phyloP scores from a whole-genome alignment of 805 yeast species.

The Suhomyces pyralidae region DNA sequence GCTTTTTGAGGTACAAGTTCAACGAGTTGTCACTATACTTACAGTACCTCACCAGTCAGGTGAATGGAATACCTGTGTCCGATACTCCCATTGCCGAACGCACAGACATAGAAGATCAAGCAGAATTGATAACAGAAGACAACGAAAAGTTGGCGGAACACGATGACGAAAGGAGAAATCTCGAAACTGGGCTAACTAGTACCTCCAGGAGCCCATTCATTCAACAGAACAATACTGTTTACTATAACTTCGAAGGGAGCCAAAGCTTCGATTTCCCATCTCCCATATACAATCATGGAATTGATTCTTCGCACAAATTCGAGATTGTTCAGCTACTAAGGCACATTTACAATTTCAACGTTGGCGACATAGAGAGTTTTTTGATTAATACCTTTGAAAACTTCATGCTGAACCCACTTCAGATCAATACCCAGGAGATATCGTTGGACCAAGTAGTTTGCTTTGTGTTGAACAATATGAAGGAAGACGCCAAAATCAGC shows the following conservation, averaged over 20 bases:
- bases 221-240: neutral
- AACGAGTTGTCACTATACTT: conserved; percentile 10
- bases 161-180: conserved; percentile 5
- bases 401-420: conserved; percentile 3
- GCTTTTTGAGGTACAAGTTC: conserved; percentile 11
- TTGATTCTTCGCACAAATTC: conserved; percentile 9
- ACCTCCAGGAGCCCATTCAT: neutral
- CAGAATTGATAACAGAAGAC: conserved; percentile 3
- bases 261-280: conserved; percentile 7
- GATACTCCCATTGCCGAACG: neutral
- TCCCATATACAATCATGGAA: conserved; percentile 11
- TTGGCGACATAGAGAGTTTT: conserved; percentile 11
- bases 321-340: conserved; percentile 6
- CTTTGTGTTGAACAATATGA: conserved; percentile 1
- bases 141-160: conserved; percentile 5
- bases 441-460: conserved; percentile 5
- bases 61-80: neutral
- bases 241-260: neutral
- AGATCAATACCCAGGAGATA: conserved; percentile 1
- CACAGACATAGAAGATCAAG: conserved; percentile 3
- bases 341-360: conserved; percentile 10
- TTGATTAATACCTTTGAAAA: conserved; percentile 7
- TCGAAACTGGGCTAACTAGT: neutral
- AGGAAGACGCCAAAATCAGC: neutral
- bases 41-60: neutral